phyloP scores from a whole-genome alignment of 2,329 filamentous ascomycete genomes.

The Trichophyton mentagrophytes region DNA sequence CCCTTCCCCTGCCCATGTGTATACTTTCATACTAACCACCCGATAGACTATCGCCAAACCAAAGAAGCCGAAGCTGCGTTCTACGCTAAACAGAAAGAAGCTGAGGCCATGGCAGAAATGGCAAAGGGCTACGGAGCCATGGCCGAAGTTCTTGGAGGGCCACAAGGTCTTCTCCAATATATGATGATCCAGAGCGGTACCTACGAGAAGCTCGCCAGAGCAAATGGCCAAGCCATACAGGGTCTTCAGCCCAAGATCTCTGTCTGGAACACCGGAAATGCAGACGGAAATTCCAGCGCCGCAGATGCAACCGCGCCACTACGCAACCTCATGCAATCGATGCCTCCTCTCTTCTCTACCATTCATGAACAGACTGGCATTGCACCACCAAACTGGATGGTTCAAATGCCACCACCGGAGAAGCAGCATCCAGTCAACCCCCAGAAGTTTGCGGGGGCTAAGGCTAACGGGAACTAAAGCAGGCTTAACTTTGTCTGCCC shows the following conservation, averaged over 20 bases:
- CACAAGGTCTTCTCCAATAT: slow-evolving; percentile 65
- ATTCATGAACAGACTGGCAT: slow-evolving; percentile 86
- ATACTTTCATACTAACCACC: neutral
- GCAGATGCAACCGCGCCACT: slow-evolving; percentile 52
- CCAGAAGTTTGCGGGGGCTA: neutral
- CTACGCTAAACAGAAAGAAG: slow-evolving; percentile 55
- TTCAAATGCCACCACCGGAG: slow-evolving; percentile 35
- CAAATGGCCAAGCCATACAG: slow-evolving; percentile 61
- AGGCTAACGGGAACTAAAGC: neutral
- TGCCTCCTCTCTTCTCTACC: slow-evolving; percentile 70
- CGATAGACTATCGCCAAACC: slow-evolving; percentile 19
- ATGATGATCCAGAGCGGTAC: slow-evolving; percentile 78
- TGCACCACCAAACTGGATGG: slow-evolving; percentile 60
- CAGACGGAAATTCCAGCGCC: slow-evolving; percentile 23
- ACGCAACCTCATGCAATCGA: slow-evolving; percentile 70
- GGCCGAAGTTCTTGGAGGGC: slow-evolving; percentile 60
- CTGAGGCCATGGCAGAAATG: slow-evolving; percentile 64
- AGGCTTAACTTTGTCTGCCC: no score
- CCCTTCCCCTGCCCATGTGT: slow-evolving; percentile 3
- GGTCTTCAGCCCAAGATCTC: slow-evolving; percentile 81
- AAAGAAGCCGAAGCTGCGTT: slow-evolving; percentile 41
- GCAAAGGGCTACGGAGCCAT: slow-evolving; percentile 67
- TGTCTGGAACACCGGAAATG: slow-evolving; percentile 66
- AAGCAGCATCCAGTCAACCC: slow-evolving; percentile 9
- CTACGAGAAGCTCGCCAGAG: slow-evolving; percentile 63